Evolutionary conservation across 2,329 filamentous ascomycete genomes (phyloP), one percentile per base, ranked within the genome.

Genomic region (Huntiella savannae): DNA sequence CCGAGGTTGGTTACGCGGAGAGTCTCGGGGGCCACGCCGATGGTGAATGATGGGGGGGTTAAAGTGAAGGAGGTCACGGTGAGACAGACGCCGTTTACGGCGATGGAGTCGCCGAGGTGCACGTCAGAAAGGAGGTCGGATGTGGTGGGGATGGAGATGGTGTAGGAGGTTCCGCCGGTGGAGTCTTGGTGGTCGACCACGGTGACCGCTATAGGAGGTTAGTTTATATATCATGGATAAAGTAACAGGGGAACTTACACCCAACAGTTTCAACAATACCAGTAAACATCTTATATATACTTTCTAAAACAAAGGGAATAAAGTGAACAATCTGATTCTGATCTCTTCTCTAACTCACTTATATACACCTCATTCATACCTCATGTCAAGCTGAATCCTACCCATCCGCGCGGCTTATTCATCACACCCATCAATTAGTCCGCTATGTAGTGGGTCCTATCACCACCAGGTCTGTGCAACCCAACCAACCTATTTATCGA

Each of bases 1-100:
- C 87, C 88, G n/a, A 98, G 76, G 64, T 96, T 93, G 50, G 92
- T 98, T 49, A 93, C 77, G 49, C 91, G 86, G 47, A 98, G 77
- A 12, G 91, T 98, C 67, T 98, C 91, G 49, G 91, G 91, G 6
- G 91, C 85, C 53, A 94, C 80, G 58, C 91, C 88, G 54, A 96
- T 85, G 57, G 83, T 88, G 76, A 98, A 98, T 53, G 66, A 63
- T 22, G 56, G 48, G 17, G 52, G 42, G 39, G 59, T 46, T 28
- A 60, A 53, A 17, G 59, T 61, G 59, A 73, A 71, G 47, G 63
- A 62, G 17, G 66, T 95, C 47, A 96, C 82, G 10, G 91, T 98
- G 45, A 98, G 75, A 62, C 91, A 98, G 57, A 86, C 87, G 58
- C 91, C 91, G 65, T 98, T 98, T 60, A 98, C 74, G 59, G 79